phyloP scores from a whole-genome alignment of 176 grass and related monocot genomes.

The Oryza rufipogon region DNA sequence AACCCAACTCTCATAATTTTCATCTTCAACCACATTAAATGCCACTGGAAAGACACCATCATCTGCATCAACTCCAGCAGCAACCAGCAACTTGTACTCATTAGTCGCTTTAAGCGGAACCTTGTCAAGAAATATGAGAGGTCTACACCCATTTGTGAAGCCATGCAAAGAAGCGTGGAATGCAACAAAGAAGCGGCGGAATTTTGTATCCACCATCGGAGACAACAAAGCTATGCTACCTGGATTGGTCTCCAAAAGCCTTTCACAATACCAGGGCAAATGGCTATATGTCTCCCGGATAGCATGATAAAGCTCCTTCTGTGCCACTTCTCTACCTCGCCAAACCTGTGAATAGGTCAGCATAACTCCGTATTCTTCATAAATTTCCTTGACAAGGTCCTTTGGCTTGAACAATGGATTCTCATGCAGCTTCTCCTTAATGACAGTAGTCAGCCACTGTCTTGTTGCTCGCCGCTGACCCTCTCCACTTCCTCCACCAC shows the following conservation, averaged over 20 bases:
- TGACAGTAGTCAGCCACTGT: constrained; percentile 87
- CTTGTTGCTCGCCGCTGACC: constrained; percentile 84
- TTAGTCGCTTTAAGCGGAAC: constrained; percentile 89
- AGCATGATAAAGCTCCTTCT: constrained; percentile 90
- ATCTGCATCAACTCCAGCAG: constrained; percentile 86
- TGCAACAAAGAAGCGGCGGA: constrained; percentile 90
- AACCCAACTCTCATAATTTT: constrained; percentile 87
- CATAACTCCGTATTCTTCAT: constrained; percentile 80
- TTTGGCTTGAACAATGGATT: constrained; percentile 80
- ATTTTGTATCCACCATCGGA: constrained; percentile 77
- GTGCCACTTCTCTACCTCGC: constrained; percentile 85
- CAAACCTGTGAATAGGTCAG: constrained; percentile 96
- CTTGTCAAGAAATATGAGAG: constrained; percentile 94
- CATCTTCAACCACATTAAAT: constrained; percentile 93
- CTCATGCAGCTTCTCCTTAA: constrained; percentile 91
- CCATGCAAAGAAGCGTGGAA: constrained; percentile 96
- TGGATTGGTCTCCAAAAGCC: constrained; percentile 86
- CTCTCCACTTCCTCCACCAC: constrained; percentile 81
- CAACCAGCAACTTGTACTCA: constrained; percentile 84
- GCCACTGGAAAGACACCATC: constrained; percentile 91
- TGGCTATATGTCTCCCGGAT: constrained; percentile 89
- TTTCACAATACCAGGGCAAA: constrained; percentile 90
- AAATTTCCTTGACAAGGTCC: constrained; percentile 85
- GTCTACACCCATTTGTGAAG: constrained; percentile 79
- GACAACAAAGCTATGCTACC: constrained; percentile 84